Evolutionary conservation across 768 basidiomycete species (phyloP), one percentile per base, ranked within the genome.

Genomic region (Guyanaporus albipodus): DNA sequence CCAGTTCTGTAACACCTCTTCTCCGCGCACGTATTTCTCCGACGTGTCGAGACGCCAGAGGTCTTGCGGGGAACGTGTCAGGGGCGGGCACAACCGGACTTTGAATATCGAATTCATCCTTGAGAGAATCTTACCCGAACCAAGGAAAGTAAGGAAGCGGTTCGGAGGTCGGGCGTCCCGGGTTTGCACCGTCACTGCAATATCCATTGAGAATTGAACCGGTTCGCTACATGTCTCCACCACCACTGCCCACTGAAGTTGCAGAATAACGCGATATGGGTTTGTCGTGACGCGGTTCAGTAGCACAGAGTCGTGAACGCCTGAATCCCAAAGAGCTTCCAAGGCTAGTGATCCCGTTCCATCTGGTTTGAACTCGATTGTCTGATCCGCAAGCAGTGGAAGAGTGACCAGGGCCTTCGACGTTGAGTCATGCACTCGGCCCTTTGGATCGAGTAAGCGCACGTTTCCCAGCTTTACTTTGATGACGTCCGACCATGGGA

Each of bases 41-140:
- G 89, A 83, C 1, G 95, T 97, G 69, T 99, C 92, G 42, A 98
- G 73, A 32, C 93, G 74, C 96, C 95, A 97, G 12, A 99, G 73
- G 53, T 97, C 93, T 62, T 82, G 82, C 2, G 91, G 79, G 1
- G 87, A 92, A 35, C 91, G 82, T 17, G 90, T 91, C 50, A 90
- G 70, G 14, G 90, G 87, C 11, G 95, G 93, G 3, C 82, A 81
- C 26, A 98, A 74, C 36, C 79, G 76, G 39, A 98, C 76, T 26
- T 74, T 78, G 73, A 94, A 99, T 36, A 96, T 77, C n/a, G 82
- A 80, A 58, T 86, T 89, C 31, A 84, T 80, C 68, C 87, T 87
- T 26, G 82, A 73, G 17, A 91, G 72, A 24, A 91, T 78, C 62
- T 87, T 91, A 18, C 77, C 81, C 7, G 86, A 82, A 17, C 80